Evolutionary conservation across 208 protist genomes (phyloP).

Genomic region (Crithidia fasciculata): DNA sequence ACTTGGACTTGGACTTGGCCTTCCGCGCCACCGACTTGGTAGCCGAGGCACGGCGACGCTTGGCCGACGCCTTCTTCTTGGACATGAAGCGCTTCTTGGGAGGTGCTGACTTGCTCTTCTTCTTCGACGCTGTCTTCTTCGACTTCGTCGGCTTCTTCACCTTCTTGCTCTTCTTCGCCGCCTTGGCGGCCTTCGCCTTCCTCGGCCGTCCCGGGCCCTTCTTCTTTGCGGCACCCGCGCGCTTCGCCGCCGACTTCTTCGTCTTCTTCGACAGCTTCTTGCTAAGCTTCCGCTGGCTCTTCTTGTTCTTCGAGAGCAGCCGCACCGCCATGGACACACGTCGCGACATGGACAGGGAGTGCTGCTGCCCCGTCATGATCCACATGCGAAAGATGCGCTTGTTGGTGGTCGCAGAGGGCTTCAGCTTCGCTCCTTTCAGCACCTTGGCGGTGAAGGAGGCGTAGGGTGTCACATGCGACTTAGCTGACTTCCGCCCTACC

Average conservation of each 20-base stretch:
- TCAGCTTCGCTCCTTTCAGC: slow-evolving; percentile 24
- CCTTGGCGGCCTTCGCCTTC: background rate
- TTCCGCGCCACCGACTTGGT: background rate
- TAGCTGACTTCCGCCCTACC: background rate
- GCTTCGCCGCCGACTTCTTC: slow-evolving; percentile 17
- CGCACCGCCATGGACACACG: slow-evolving; percentile 41
- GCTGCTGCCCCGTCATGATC: slow-evolving; percentile 34
- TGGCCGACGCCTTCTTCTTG: slow-evolving; percentile 3
- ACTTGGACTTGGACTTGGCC: slow-evolving; percentile 1
- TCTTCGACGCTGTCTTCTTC: slow-evolving; percentile 9
- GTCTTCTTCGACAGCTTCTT: slow-evolving; percentile 18
- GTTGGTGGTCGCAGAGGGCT: slow-evolving; percentile 6
- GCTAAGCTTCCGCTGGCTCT: slow-evolving; percentile 6
- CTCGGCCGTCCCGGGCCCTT: background rate
- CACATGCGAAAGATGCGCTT: slow-evolving; percentile 35
- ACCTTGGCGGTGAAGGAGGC: slow-evolving; percentile 31
- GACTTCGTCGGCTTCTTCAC: background rate
- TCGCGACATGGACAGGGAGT: slow-evolving; percentile 12
- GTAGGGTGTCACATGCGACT: slow-evolving; percentile 19
- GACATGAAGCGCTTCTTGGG: background rate
- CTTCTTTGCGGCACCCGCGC: background rate
- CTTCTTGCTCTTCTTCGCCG: background rate
- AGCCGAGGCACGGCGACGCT: background rate
- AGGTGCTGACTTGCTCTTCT: background rate
- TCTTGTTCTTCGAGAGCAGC: slow-evolving; percentile 26